These are phyloP conservation scores for Cocos nucifera DNA, from an alignment of 176 grass and related monocot genomes.

Conservation along the genomic window DNA sequence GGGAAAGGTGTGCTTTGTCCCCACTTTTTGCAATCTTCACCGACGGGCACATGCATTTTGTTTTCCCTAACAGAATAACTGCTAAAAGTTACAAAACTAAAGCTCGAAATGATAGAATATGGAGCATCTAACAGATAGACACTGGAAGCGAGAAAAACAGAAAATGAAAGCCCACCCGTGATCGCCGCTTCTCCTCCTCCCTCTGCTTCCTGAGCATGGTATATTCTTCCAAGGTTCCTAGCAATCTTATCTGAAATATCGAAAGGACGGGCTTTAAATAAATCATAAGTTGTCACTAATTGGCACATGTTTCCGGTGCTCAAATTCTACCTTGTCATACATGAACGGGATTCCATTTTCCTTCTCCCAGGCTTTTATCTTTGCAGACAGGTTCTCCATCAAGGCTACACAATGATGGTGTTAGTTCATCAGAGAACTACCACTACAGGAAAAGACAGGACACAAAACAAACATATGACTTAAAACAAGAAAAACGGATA, in stretches of 20 bases:
- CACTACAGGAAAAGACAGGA: too few species aligned
- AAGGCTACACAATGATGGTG: constrained; percentile 40
- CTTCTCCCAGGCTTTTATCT: constrained; percentile 68
- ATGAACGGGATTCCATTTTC: constrained; percentile 71
- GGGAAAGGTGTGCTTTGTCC: too few species aligned
- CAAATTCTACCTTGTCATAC: constrained; percentile 51
- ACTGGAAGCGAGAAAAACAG: too few species aligned
- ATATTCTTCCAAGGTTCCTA: constrained; percentile 71
- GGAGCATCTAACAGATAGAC: too few species aligned
- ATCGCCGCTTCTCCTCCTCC: constrained; percentile 64
- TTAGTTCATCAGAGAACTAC: too few species aligned
- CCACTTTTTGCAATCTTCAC: too few species aligned
- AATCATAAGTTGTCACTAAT: background rate
- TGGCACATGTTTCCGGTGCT: constrained; percentile 4
- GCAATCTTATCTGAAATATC: constrained; percentile 38
- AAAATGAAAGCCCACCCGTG: constrained; percentile 31
- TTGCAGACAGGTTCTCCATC: constrained; percentile 65
- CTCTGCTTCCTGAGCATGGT: constrained; percentile 42
- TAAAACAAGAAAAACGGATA: too few species aligned
- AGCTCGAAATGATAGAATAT: too few species aligned
- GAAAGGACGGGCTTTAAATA: constrained; percentile 12
- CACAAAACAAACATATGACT: too few species aligned
- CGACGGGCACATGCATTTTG: too few species aligned
- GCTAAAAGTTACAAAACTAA: too few species aligned
- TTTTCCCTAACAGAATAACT: too few species aligned